These are phyloP conservation scores for Fusarium tuaranense DNA, from an alignment of 2,329 filamentous ascomycete species.

Conservation along the genomic window DNA sequence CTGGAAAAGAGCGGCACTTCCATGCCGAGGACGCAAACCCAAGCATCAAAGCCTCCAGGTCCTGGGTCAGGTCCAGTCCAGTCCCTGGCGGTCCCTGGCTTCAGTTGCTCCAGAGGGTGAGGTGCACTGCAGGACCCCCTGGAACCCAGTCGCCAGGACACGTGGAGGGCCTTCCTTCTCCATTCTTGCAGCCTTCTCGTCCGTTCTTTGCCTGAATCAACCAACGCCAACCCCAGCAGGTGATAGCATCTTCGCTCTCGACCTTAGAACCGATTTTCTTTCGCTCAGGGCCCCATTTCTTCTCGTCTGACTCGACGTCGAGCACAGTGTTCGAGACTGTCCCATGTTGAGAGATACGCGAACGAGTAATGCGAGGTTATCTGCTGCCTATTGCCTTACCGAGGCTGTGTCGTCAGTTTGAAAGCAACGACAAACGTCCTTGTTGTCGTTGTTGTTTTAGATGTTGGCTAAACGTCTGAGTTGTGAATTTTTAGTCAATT, in stretches of 20 bases:
- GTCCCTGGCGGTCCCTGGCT: conserved; percentile 15
- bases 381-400: neutral
- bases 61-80: neutral
- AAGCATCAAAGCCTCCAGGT: neutral
- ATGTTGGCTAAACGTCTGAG: neutral
- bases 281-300: conserved; percentile 2
- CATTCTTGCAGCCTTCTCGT: neutral
- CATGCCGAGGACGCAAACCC: conserved; percentile 22
- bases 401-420: neutral
- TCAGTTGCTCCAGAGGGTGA: conserved; percentile 2
- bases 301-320: conserved; percentile 7
- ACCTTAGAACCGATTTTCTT: conserved; percentile 3
- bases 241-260: conserved; percentile 5
- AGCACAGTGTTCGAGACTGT: conserved; percentile 14
- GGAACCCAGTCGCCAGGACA: conserved; percentile 28
- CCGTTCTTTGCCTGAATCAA: conserved; percentile 24
- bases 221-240: conserved; percentile 11
- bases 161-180: conserved; percentile 22
- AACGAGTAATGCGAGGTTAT: neutral
- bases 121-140: conserved; percentile 20
- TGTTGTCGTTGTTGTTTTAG: neutral
- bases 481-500: neutral
- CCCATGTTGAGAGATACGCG: neutral
- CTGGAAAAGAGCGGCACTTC: conserved; percentile 29
- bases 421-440: neutral